Base-by-base conservation (phyloP, 345 rosid species). In the Cochlearia excelsa region DNA sequence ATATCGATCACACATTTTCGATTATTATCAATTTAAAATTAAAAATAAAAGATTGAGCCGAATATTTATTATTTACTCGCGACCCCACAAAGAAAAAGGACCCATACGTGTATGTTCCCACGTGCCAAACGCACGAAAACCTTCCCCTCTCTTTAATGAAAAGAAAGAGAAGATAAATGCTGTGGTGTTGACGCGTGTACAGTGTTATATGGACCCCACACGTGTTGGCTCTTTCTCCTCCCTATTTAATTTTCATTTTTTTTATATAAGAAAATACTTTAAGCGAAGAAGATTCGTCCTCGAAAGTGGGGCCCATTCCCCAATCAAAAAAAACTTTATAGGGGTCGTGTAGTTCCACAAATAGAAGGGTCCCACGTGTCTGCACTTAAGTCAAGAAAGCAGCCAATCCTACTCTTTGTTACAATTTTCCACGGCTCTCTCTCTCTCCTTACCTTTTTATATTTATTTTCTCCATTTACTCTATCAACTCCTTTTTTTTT, bases 171-270 rank as follows among this genome's bases (percentile, higher is more conserved):
- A 37, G 1, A 4, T 52, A 8, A 56, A 54, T 38, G 31, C 66
- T 71, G 66, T 71, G 40, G 38, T 63, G 70, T 70, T 70, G 75
- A 70, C 75, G 70, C 70, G 75, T 71, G 70, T 65, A 70, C 66
- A 70, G 70, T 70, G 31, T 16, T 16, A 44, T 28, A 33, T 27
- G 51, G 54, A 31, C 49, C 75, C 75, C 51, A 65, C 61, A 58
- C 61, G 38, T 64, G 70, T 38, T 52, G 61, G 70, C 61, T 58
- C 49, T 52, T 65, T 46, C 75, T 58, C 56, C 49, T 45, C 69
- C 49, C 65, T 50, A 44, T 51, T 50, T 16, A 16, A 63, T 50
- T 49, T 69, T 68, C 68, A 61, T 7, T 10, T 8, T 45, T 3
- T 30, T 47, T 40, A 33, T 5, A 46, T 2, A 33, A 33, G 5